These are phyloP conservation scores for barrel medic (Medicago truncatula) DNA, from an alignment of 306 rosid genomes.

Conservation along the genomic window MtrunA17r5.0-ANR NC_053042.1:48517501-48518000, in stretches of 20 bases:
- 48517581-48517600: conserved; percentile 36
- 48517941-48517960: too few species aligned
- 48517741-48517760: too few species aligned
- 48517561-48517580: conserved; percentile 38
- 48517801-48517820: too few species aligned
- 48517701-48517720: conserved; percentile 32
- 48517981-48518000: neutral
- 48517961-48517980: too few species aligned
- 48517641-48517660: conserved; percentile 85
- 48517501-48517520: conserved; percentile 97
- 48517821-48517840: too few species aligned
- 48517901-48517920: too few species aligned
- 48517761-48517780: too few species aligned
- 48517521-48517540: conserved; percentile 99
- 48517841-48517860: too few species aligned
- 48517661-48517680: conserved; percentile 58
- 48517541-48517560: conserved; percentile 63
- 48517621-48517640: conserved; percentile 99
- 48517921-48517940: too few species aligned
- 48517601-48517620: conserved; percentile 87
- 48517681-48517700: conserved; percentile 61
- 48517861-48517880: too few species aligned
- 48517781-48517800: too few species aligned
- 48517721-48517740: neutral
- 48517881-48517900: too few species aligned